These are phyloP conservation scores for Candida multigemmis DNA, from an alignment of 805 yeast species.

Conservation along the genomic window DNA sequence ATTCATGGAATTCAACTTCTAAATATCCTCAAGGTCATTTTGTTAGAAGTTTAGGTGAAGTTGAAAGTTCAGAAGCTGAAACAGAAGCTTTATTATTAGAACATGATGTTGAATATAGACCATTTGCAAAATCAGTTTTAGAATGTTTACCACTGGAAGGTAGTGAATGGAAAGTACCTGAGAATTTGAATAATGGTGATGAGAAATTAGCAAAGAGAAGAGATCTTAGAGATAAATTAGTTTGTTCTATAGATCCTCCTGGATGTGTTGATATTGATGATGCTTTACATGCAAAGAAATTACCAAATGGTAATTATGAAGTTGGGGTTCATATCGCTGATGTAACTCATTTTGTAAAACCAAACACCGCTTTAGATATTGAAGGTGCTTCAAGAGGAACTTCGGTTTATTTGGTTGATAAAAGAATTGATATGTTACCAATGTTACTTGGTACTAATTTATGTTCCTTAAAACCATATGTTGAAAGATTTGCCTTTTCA, in stretches of 20 bases:
- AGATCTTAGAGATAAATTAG: conserved; percentile 81
- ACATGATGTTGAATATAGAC: conserved; percentile 94
- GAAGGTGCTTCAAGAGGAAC: conserved; percentile 98
- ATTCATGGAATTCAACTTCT: conserved; percentile 81
- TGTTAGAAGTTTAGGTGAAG: conserved; percentile 78
- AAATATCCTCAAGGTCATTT: conserved; percentile 92
- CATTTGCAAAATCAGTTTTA: conserved; percentile 85
- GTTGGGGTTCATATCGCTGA: conserved; percentile 99
- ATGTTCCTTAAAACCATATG: conserved; percentile 91
- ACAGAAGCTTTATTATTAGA: conserved; percentile 90
- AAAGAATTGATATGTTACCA: conserved; percentile 98
- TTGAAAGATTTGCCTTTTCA: conserved; percentile 92
- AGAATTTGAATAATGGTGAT: conserved; percentile 41
- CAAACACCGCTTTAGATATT: conserved; percentile 82
- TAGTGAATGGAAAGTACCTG: conserved; percentile 86
- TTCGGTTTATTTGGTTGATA: conserved; percentile 92
- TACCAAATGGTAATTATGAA: conserved; percentile 91
- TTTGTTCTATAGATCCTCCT: conserved; percentile 97
- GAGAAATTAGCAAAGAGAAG: conserved; percentile 53
- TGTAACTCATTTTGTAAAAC: conserved; percentile 93
- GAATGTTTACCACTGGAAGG: conserved; percentile 93
- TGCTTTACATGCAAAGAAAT: conserved; percentile 78
- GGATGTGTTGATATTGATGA: conserved; percentile 96
- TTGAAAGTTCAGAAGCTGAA: conserved; percentile 91
- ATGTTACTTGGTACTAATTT: conserved; percentile 89